Base-by-base conservation (phyloP, 1,284 basidiomycete genomes). In the Naganishia sp. region DNA sequence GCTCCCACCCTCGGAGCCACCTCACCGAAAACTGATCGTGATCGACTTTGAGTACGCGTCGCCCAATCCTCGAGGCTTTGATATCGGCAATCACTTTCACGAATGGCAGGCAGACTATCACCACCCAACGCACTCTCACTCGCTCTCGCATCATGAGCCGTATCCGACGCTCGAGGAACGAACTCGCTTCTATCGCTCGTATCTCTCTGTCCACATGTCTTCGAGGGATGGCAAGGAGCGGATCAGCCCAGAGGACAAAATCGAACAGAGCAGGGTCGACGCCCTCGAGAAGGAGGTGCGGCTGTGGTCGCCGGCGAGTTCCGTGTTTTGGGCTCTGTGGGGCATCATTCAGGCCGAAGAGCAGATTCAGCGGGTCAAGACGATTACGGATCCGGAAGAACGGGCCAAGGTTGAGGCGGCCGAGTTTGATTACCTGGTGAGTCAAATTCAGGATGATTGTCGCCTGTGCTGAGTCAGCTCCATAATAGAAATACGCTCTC, bases 31-130 rank as follows among this genome's bases (percentile, higher is more conserved):
- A 89, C 87, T 94, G 72, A 90, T 94, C 74, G 91, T 96, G 43
- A 90, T 96, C 70, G 93, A 96, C 79, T 96, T 95, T 76, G 94
- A 97, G 80, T 97, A 96, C 75, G 91, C 93, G 9, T 84, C 88
- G 0, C 88, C 90, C 2, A 96, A 95, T 76, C 87, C 91, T 32
- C 87, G 92, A 3, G 89, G 90, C 2, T 94, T 88, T 79, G 94
- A 97, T 77, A 92, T 97, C 73, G 93, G 90, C 67, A 96, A 96
- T 80, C 93, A 96, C 80, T 96, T 95, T 80, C 88, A 91, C 75
- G 94, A 96, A 80, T 96, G 94, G 93, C 90, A 90, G 32, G 89
- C 91, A 21, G 85, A 95, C 79, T 97, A 96, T 78, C 82, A 83
- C 66, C 89, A 91, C 75, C 75, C 77, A 0, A 84, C 85, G 6